Evolutionary conservation across 345 rosid species (phyloP).

Genomic region (Streptanthus diversifolius): DNA sequence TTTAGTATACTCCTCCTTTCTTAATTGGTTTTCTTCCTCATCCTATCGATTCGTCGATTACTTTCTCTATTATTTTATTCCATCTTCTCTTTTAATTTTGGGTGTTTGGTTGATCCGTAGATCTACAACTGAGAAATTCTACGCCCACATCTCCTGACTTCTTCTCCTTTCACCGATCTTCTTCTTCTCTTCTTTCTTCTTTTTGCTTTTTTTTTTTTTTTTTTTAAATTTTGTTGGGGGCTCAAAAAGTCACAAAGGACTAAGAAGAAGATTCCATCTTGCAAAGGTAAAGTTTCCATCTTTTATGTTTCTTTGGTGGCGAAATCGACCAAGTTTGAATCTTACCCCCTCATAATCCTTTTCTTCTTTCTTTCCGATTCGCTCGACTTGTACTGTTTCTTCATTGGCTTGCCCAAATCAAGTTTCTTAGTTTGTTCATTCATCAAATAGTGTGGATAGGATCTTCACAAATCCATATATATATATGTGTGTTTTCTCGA

Average conservation of each 20-base stretch:
- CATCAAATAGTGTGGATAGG: neutral
- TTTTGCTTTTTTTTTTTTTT: neutral
- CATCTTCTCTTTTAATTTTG: too few relatives aligned
- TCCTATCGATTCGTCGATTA: too few relatives aligned
- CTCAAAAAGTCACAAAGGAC: neutral
- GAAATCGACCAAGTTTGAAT: neutral
- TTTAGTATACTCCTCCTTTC: too few relatives aligned
- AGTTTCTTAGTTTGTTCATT: neutral
- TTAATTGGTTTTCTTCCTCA: too few relatives aligned
- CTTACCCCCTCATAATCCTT: neutral
- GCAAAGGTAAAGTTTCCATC: conserved; percentile 34
- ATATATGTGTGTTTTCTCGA: too few relatives aligned
- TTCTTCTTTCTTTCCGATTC: too few relatives aligned
- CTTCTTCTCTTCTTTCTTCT: neutral
- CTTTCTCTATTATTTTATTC: too few relatives aligned
- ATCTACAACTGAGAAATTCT: conserved; percentile 40
- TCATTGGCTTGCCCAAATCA: neutral
- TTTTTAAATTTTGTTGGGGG: too few relatives aligned
- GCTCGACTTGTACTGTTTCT: too few relatives aligned
- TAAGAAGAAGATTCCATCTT: conserved; percentile 1
- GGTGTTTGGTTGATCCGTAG: conserved; percentile 49
- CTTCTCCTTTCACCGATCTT: conserved; percentile 23
- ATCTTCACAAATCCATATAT: neutral
- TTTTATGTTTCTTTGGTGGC: neutral
- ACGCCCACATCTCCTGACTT: conserved; percentile 28